Evolutionary conservation across 371 early-diverging fungal genomes (phyloP).

Genomic region (Rhizopus delemar): DNA sequence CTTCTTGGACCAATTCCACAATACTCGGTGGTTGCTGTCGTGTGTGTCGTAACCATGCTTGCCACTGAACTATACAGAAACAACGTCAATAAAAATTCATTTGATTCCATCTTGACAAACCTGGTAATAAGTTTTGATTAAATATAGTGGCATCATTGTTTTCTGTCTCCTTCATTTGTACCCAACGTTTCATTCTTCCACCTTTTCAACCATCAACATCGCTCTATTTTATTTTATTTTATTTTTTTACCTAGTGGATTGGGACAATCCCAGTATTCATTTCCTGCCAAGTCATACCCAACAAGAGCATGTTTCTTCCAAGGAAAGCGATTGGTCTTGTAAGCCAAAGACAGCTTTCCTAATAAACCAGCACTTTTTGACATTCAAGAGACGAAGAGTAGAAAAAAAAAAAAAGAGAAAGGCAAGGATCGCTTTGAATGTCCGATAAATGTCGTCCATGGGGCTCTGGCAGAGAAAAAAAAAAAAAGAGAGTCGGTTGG

Average conservation of each 20-base stretch:
- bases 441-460: not conserved
- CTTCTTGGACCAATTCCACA: constrained; percentile 48
- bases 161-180: constrained; percentile 37
- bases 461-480: too few species aligned
- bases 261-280: constrained; percentile 75
- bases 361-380: constrained; percentile 20
- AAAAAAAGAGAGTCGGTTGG: too few species aligned
- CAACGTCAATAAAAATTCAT: not conserved
- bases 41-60: constrained; percentile 71
- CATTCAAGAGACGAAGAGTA: constrained; percentile 13
- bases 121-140: constrained; percentile 56
- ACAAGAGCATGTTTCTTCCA: constrained; percentile 60
- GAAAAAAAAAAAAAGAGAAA: not conserved
- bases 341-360: constrained; percentile 28
- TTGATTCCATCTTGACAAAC: constrained; percentile 34
- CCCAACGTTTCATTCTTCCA: constrained; percentile 53
- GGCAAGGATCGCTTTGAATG: not conserved
- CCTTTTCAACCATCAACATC: constrained; percentile 46
- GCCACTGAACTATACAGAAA: constrained; percentile 64
- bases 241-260: constrained; percentile 48
- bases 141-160: constrained; percentile 39
- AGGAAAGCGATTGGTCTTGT: constrained; percentile 49
- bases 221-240: constrained; percentile 40
- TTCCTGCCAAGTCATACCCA: constrained; percentile 65
- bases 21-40: constrained; percentile 57